Evolutionary conservation across 176 grass and related monocot genomes (phyloP), one percentile per base, ranked within the genome.

Genomic region (Chrysopogon serrulatus): DNA sequence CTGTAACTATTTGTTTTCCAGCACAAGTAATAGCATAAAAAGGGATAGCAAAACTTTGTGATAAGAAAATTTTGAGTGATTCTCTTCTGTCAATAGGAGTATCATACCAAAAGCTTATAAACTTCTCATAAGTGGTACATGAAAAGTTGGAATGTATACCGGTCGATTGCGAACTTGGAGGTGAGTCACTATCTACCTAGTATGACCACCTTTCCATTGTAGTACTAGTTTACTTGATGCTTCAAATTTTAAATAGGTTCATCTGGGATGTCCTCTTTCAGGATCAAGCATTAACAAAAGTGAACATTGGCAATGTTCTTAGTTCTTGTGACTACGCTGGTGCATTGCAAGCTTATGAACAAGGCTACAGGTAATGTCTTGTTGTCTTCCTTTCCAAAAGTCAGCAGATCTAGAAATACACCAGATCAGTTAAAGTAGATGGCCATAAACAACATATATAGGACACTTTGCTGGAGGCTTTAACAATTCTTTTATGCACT

Each of bases 201-300:
- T 33, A 82, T 51, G 18, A 71, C 30, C 31, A 70, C 79, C 79
- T 63, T 87, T 68, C 18, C 18, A 33, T 85, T 71, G n/a, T n/a
- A n/a, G 13, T 37, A 69, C 41, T 75, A 31, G 9, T 85, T 78
- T 61, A 72, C n/a, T 21, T 82, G 41, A 45, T 85, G 42, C 41
- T 65, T 82, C 57, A 17, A 64, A 64, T 76, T 84, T 70, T 15
- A 30, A 76, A 62, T n/a, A 44, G 65, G 56, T 23, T 78, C 12
- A 90, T 67, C 10, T 82, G 64, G 34, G 39, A 71, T 39, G 18
- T 84, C 41, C 77, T 76, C 56, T 91, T 92, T 87, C 73, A 98
- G 93, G 96, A 93, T 24, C 96, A 98, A 93, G 91, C 93, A 80
- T 81, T 92, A 72, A 85, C 89, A 62, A 98, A 98, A 90, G 90